Evolutionary conservation across 176 grass and related monocot species (phyloP).

Genomic region (Melocanna baccifera): DNA sequence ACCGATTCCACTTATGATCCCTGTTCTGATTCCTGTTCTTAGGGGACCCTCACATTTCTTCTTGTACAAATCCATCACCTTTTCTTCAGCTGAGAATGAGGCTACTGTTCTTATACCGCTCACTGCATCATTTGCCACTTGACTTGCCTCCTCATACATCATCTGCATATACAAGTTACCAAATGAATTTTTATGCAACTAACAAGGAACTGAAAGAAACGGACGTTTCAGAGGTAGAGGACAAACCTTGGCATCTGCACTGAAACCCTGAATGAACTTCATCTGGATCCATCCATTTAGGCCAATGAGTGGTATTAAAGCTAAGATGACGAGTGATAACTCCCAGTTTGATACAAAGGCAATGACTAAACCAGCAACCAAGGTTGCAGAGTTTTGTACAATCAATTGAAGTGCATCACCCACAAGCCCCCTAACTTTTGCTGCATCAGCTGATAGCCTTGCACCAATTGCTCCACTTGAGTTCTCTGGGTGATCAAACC

Average conservation of each 20-base stretch:
- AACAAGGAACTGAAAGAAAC: neutral
- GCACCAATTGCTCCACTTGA: conserved; percentile 86
- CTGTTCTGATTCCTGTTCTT: conserved; percentile 71
- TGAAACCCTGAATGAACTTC: conserved; percentile 89
- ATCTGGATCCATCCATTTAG: conserved; percentile 90
- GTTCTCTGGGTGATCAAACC: conserved; percentile 84
- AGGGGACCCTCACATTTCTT: conserved; percentile 82
- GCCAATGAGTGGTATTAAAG: conserved; percentile 82
- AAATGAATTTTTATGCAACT: conserved; percentile 19
- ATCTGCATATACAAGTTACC: conserved; percentile 46
- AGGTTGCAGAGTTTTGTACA: conserved; percentile 80
- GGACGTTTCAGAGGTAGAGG: neutral
- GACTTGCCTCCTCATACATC: conserved; percentile 95
- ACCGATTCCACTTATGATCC: conserved; percentile 79
- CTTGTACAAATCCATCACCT: conserved; percentile 87
- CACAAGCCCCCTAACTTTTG: conserved; percentile 76
- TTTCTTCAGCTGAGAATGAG: conserved; percentile 84
- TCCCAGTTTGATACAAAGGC: conserved; percentile 82
- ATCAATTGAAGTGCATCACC: conserved; percentile 77
- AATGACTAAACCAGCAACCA: conserved; percentile 78
- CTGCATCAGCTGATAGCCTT: conserved; percentile 79
- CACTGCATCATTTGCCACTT: conserved; percentile 91
- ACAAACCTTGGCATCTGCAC: conserved; percentile 82
- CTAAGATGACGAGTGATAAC: conserved; percentile 76
- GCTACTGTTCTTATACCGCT: conserved; percentile 84